Evolutionary conservation across 2,329 filamentous ascomycete genomes (phyloP).

Genomic region (Pseudogymnoascus sp.): DNA sequence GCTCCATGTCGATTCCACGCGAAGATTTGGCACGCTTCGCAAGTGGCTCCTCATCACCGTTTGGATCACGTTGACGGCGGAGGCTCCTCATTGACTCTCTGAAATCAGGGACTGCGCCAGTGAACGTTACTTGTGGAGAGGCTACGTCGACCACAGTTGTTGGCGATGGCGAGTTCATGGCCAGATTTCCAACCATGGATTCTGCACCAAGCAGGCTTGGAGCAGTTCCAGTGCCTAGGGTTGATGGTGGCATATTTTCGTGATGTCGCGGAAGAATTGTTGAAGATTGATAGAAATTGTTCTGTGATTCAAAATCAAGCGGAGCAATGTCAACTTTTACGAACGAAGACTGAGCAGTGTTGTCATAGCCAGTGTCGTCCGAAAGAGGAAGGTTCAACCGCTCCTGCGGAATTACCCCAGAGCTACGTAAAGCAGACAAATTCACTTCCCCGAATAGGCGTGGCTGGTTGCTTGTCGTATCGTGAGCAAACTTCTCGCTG

Average conservation of each 20-base stretch:
- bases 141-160: slow-evolving; percentile 10
- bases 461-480: slow-evolving; percentile 12
- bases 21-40: slow-evolving; percentile 44
- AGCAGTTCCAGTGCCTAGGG: slow-evolving; percentile 13
- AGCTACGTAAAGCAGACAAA: slow-evolving; percentile 25
- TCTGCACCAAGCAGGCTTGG: slow-evolving; percentile 28
- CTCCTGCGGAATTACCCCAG: slow-evolving; percentile 23
- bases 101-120: slow-evolving; percentile 3
- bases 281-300: background rate
- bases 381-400: slow-evolving; percentile 24
- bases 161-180: slow-evolving; percentile 27
- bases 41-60: slow-evolving; percentile 28
- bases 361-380: background rate
- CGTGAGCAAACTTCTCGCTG: background rate
- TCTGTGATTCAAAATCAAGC: background rate
- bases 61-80: slow-evolving; percentile 24
- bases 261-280: background rate
- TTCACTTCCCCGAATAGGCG: slow-evolving; percentile 29
- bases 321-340: background rate
- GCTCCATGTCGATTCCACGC: slow-evolving; percentile 51
- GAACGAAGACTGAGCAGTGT: background rate
- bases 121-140: slow-evolving; percentile 15
- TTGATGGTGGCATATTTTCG: background rate
- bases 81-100: slow-evolving; percentile 20
- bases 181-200: slow-evolving; percentile 26